Base-by-base conservation (phyloP, 192 early-diverging fungal species). In the Gamsiella multidivaricata region DNA sequence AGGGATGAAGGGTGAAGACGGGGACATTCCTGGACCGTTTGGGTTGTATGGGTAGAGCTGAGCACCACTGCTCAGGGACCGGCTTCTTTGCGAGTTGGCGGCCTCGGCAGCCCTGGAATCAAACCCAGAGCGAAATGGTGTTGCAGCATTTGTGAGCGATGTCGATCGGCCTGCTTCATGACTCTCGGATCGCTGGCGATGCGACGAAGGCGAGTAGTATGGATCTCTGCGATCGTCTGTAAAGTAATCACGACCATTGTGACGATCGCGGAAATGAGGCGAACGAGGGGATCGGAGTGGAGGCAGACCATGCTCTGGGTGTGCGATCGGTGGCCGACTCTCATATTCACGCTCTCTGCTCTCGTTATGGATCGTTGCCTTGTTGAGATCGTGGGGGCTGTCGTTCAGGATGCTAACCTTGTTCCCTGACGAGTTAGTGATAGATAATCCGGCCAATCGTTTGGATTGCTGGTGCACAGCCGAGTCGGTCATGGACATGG, bases 361-460 rank as follows among this genome's bases (percentile, higher is more conserved):
- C 1, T 62, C 47, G 29, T 39, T 36, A n/a, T 54, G 46, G 17
- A 62, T 49, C 17, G 65, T 32, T 8, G 42, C 28, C 54, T 55
- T 46, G 20, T 65, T 62, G 26, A 57, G 54, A 23, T 73, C 70
- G n/a, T 49, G 50, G 34, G 61, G 54, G 36, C 32, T 63, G 32
- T 73, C 70, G 56, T 73, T 73, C 45, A 73, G 32, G 33, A 78
- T 78, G 54, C 65, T 78, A 60, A 78, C 74, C 25, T 78, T 78
- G 53, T 54, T 59, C 0, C 74, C 74, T 26, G 74, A 64, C 25
- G 74, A 78, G 57, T 78, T 69, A 59, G 74, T 78, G 74, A 78
- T 78, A 49, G 74, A 78, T 60, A 78, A 53, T 68, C 74, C 74
- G 52, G 74, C 74, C 32, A 78, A 34, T 15, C 61, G 65, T 26